Percentiles rank a stretch among this genome's conserved stretches.
Evolutionary conservation across 1,139 yeast species (phyloP).

Genomic region (Starmera stellimalicola): DNA sequence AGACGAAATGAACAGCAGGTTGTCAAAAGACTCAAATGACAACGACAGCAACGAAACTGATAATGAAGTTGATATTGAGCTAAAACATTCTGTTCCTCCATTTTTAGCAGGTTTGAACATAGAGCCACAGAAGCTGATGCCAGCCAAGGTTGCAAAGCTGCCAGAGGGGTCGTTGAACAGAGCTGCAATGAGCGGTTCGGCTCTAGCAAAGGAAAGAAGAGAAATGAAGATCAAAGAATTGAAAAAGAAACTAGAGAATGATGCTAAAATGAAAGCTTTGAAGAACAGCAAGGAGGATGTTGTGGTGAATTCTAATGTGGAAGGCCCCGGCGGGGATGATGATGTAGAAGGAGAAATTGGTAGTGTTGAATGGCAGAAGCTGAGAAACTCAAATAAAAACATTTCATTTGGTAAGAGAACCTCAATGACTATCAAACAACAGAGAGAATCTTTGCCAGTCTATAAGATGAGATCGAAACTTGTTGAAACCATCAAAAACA

Average conservation of each 20-base stretch:
- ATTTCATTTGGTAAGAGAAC: slow-evolving; percentile 48
- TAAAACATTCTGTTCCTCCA: slow-evolving; percentile 59
- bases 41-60: slow-evolving; percentile 24
- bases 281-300: slow-evolving; percentile 17
- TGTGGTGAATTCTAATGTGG: slow-evolving; percentile 9
- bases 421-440: slow-evolving; percentile 42
- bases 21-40: slow-evolving; percentile 22
- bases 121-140: slow-evolving; percentile 33
- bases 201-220: slow-evolving; percentile 53
- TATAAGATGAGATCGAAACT: slow-evolving; percentile 50
- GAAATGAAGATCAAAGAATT: slow-evolving; percentile 46
- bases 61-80: slow-evolving; percentile 61
- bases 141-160: slow-evolving; percentile 50
- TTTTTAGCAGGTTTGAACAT: slow-evolving; percentile 47
- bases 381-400: slow-evolving; percentile 27
- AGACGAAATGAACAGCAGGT: slow-evolving; percentile 10
- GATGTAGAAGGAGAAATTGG: slow-evolving; percentile 18
- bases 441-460: slow-evolving; percentile 67
- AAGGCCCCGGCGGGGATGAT: slow-evolving; percentile 17
- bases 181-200: slow-evolving; percentile 73
- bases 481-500: slow-evolving; percentile 43
- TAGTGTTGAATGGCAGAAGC: slow-evolving; percentile 41
- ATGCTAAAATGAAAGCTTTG: slow-evolving; percentile 7
- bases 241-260: slow-evolving; percentile 32
- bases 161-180: slow-evolving; percentile 76